Evolutionary conservation across 306 rosid genomes (phyloP).

Genomic region (Bauhinia variegata): DNA sequence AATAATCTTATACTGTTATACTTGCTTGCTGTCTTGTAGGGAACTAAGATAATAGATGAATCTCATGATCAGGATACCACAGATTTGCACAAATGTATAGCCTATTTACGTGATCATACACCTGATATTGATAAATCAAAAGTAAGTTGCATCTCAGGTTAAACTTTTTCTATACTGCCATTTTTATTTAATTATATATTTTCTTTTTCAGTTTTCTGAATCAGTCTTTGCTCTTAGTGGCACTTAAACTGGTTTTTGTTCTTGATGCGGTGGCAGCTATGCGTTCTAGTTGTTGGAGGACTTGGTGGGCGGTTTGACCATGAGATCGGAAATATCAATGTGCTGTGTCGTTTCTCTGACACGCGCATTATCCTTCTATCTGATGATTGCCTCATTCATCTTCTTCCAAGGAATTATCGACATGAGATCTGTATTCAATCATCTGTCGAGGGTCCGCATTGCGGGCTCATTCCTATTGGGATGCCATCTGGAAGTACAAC

Average conservation of each 20-base stretch:
- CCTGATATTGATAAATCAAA: conserved; percentile 53
- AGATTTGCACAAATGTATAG: conserved; percentile 89
- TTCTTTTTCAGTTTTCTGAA: neutral
- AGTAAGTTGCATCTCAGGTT: conserved; percentile 52
- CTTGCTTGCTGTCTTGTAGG: conserved; percentile 55
- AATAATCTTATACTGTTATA: conserved; percentile 30
- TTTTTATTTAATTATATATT: neutral
- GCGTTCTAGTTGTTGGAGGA: conserved; percentile 91
- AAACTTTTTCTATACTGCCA: conserved; percentile 6
- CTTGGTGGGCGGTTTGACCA: conserved; percentile 99
- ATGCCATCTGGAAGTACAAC: conserved; percentile 82
- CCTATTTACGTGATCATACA: conserved; percentile 52
- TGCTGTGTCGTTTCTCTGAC: conserved; percentile 69
- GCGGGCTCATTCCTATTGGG: conserved; percentile 92
- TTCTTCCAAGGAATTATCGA: conserved; percentile 67
- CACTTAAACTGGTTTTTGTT: conserved; percentile 2
- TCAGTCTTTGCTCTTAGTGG: conserved; percentile 15
- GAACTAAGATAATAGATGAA: conserved; percentile 72
- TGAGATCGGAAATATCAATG: conserved; percentile 89
- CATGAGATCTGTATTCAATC: conserved; percentile 78
- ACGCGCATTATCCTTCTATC: conserved; percentile 75
- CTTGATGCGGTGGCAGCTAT: conserved; percentile 53
- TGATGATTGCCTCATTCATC: conserved; percentile 82
- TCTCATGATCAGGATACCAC: conserved; percentile 96
- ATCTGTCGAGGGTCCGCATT: conserved; percentile 87